A percentile compares a stretch with the other conserved stretches of the same genome.
Evolutionary conservation across 164 flowering plant genomes (phyloP).

Genomic region (Magnolia sinica): DNA sequence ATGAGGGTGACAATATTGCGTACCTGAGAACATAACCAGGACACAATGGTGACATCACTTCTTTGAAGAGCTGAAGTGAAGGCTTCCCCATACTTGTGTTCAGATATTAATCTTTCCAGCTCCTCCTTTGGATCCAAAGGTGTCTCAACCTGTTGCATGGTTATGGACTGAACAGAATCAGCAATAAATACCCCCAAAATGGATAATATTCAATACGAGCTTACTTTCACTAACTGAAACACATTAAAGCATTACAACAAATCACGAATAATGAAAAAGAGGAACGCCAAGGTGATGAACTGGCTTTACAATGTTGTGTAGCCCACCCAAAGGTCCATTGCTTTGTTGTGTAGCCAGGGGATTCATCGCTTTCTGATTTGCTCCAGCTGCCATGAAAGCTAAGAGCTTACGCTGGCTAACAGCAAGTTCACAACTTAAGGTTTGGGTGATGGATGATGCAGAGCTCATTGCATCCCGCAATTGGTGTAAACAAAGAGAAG

Average conservation of each 20-base stretch:
- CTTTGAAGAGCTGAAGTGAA: conserved; percentile 86
- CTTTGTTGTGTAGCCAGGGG: conserved; percentile 57
- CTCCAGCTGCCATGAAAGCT: conserved; percentile 73
- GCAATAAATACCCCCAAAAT: neutral
- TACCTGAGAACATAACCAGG: conserved; percentile 98
- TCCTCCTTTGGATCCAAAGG: conserved; percentile 86
- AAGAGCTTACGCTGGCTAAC: conserved; percentile 77
- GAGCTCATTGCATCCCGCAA: conserved; percentile 82
- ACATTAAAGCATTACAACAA: neutral
- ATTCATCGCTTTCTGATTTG: conserved; percentile 49
- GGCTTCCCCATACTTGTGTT: conserved; percentile 84
- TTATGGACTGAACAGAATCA: conserved; percentile 4
- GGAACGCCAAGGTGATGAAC: neutral
- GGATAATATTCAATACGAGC: neutral
- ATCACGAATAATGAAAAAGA: neutral
- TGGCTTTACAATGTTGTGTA: conserved; percentile 60
- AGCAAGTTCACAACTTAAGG: conserved; percentile 67
- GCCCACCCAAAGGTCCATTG: conserved; percentile 66
- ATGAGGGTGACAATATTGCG: neutral
- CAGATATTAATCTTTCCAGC: conserved; percentile 68
- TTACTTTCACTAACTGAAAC: neutral
- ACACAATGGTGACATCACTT: conserved; percentile 81
- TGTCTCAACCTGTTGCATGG: conserved; percentile 53
- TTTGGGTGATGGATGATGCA: conserved; percentile 70
- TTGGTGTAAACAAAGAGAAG: neutral